These are phyloP conservation scores for Pseudogymnoascus sp. DNA, from an alignment of 2,329 filamentous ascomycete genomes.

Conservation along the genomic window DNA sequence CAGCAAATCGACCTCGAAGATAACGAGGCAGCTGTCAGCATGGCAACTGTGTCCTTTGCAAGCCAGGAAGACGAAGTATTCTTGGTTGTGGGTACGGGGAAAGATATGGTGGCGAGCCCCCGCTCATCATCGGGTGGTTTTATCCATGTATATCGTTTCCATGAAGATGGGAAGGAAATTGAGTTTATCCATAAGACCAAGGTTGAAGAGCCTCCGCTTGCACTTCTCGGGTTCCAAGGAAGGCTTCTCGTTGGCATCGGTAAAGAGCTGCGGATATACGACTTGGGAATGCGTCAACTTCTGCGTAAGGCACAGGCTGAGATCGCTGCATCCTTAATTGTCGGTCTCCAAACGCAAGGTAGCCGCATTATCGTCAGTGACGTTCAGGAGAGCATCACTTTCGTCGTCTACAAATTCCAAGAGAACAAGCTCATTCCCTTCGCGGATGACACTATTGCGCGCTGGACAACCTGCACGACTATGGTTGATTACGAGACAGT, in stretches of 20 bases:
- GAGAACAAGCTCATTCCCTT: constrained; percentile 92
- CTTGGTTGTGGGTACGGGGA: constrained; percentile 88
- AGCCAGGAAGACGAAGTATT: constrained; percentile 86
- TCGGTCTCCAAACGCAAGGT: constrained; percentile 81
- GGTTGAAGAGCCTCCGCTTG: constrained; percentile 79
- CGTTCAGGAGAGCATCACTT: constrained; percentile 84
- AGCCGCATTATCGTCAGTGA: constrained; percentile 89
- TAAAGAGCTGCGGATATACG: constrained; percentile 76
- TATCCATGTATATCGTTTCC: constrained; percentile 87
- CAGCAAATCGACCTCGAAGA: constrained; percentile 76
- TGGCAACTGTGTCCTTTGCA: constrained; percentile 76
- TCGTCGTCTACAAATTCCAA: constrained; percentile 86
- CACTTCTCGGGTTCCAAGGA: constrained; percentile 90
- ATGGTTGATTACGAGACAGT: constrained; percentile 98
- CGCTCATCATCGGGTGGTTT: constrained; percentile 71
- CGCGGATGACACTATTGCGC: constrained; percentile 77
- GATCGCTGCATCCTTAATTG: constrained; percentile 74
- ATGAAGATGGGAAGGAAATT: constrained; percentile 76
- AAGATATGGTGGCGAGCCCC: constrained; percentile 76
- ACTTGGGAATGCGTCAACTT: constrained; percentile 86
- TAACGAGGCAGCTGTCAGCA: constrained; percentile 86
- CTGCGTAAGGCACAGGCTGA: constrained; percentile 84
- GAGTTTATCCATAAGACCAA: constrained; percentile 97
- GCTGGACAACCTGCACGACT: constrained; percentile 83
- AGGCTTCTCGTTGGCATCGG: constrained; percentile 81